Percentiles rank a stretch among this genome's conserved stretches.
Evolutionary conservation across 331 rosid species (phyloP).

Genomic region (Phaseolus coccineus): DNA sequence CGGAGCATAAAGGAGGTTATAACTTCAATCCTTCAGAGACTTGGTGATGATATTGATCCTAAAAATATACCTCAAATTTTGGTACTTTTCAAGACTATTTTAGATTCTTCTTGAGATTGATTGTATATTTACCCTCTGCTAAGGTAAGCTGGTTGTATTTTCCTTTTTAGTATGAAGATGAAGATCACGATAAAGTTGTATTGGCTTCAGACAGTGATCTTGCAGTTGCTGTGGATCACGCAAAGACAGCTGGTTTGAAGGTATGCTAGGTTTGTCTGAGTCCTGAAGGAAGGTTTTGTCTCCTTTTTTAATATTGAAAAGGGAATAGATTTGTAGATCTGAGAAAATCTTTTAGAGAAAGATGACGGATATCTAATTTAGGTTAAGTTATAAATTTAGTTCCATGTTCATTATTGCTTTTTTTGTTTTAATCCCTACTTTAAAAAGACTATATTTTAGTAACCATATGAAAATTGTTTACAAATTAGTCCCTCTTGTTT

Average conservation of each 20-base stretch:
- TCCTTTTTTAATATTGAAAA: not conserved
- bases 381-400: constrained; percentile 2
- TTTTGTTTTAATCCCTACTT: not conserved
- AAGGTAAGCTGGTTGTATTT: constrained; percentile 35
- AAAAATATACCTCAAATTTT: constrained; percentile 82
- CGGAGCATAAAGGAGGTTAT: constrained; percentile 81
- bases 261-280: constrained; percentile 50
- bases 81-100: constrained; percentile 56
- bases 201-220: constrained; percentile 92
- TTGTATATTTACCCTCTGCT: constrained; percentile 24
- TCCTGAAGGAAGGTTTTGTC: not conserved
- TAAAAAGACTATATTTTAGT: not conserved
- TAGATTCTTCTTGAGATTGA: constrained; percentile 29
- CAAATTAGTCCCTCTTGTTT: not conserved
- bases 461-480: not conserved
- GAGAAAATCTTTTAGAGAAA: constrained; percentile 31
- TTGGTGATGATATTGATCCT: constrained; percentile 89
- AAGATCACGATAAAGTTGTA: constrained; percentile 89
- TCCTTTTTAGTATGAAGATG: constrained; percentile 85
- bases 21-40: constrained; percentile 84
- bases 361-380: not conserved
- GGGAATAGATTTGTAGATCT: constrained; percentile 16
- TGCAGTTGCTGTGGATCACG: constrained; percentile 91
- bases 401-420: not conserved
- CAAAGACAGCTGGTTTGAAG: constrained; percentile 89